phyloP scores from a whole-genome alignment of 345 rosid species.

The Lagerstroemia speciosa region DNA sequence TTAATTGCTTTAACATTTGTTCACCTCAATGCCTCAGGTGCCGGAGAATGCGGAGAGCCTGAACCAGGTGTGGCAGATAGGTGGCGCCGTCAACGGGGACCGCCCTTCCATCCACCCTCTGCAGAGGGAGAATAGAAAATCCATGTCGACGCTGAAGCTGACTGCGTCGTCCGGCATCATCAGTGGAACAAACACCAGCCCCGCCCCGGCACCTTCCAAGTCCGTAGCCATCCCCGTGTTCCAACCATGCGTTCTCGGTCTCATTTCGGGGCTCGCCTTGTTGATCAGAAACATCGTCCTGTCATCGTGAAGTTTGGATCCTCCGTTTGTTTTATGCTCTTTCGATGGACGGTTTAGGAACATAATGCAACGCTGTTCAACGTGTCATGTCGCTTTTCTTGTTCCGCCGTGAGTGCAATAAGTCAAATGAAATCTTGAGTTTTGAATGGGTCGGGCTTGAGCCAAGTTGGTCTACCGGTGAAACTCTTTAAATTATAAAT shows the following conservation, averaged over 20 bases:
- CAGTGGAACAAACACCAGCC: neutral
- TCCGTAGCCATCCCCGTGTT: neutral
- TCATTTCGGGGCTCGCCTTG: neutral
- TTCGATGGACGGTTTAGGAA: no score
- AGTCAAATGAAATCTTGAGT: no score
- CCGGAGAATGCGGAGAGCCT: constrained; percentile 44
- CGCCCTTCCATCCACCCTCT: constrained; percentile 28
- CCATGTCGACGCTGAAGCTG: constrained; percentile 22
- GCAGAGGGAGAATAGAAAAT: constrained; percentile 11
- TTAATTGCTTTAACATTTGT: neutral
- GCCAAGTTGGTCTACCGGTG: no score
- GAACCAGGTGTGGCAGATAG: constrained; percentile 88
- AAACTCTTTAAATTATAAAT: no score
- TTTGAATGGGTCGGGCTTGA: no score
- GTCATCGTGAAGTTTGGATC: neutral
- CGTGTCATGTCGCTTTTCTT: no score
- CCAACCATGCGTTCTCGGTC: neutral
- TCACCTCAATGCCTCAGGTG: constrained; percentile 10
- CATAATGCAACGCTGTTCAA: no score
- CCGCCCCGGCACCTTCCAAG: neutral
- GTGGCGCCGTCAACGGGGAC: constrained; percentile 23
- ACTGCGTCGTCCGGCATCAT: neutral
- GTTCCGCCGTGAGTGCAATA: no score
- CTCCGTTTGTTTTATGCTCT: no score
- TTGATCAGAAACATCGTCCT: neutral